These are phyloP conservation scores for Paraphaeosphaeria sporulosa DNA, from an alignment of 2,329 filamentous ascomycete species.

Conservation along the genomic window DNA sequence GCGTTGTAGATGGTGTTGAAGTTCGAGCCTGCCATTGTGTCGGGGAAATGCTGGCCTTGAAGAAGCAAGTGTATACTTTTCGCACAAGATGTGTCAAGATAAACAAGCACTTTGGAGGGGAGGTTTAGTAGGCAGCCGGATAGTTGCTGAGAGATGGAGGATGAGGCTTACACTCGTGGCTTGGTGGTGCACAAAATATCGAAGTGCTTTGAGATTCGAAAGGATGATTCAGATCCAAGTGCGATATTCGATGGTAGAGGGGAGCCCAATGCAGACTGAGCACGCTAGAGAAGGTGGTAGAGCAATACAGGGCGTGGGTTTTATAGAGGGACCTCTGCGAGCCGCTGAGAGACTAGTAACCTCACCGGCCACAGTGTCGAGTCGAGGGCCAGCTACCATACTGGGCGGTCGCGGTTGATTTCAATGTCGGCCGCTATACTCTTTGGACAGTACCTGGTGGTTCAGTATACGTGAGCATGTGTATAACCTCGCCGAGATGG, in stretches of 20 bases:
- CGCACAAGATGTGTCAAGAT: not conserved
- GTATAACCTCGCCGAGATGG: not conserved
- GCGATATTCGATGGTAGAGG: not conserved
- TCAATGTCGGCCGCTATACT: not conserved
- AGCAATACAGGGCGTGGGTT: not conserved
- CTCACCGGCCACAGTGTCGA: not conserved
- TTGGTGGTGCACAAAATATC: not conserved
- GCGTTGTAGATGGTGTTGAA: not conserved
- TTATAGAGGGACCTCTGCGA: not conserved
- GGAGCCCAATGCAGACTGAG: not conserved
- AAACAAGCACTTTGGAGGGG: not conserved
- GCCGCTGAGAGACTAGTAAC: not conserved
- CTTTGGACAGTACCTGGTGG: not conserved
- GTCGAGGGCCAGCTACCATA: not conserved
- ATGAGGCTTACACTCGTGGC: not conserved
- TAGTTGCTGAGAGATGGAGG: not conserved
- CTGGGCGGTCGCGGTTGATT: not conserved
- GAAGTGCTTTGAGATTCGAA: not conserved
- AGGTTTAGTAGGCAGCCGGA: not conserved
- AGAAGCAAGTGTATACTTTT: not conserved
- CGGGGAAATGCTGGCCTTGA: not conserved
- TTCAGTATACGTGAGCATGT: not conserved
- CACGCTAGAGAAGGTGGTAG: not conserved
- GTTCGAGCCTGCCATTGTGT: not conserved
- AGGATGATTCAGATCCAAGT: not conserved